Base-by-base conservation (phyloP, 306 rosid genomes). In the Biancaea sappan region DNA sequence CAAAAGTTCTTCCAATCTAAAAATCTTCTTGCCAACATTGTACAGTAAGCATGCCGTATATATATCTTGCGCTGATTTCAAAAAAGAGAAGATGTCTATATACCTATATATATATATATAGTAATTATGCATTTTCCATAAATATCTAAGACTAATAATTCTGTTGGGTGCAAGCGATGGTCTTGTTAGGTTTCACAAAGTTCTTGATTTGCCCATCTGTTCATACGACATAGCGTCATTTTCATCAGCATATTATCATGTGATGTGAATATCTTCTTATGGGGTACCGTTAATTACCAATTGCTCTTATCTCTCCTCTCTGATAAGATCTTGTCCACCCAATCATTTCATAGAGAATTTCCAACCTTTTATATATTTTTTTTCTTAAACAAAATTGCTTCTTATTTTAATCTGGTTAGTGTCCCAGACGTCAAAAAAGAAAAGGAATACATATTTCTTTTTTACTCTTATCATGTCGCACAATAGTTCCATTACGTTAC, bases 161-260 rank as follows among this genome's bases (percentile, higher is more conserved):
- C 34, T 52, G 43, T 25, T 24, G 50, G 22, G 54, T 37, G 57
- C 16, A 50, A 61, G 66, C 18, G 56, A 60, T 25, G 43, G 37
- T 37, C 26, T 2, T 2, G 66, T 38, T 12, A 13, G 69, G 50
- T 35, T 34, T 24, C 41, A 41, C 16, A 62, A 63, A 64, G 19
- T 16, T 40, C 34, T 65, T 72, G 52, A 34, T 72, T 67, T 43
- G 51, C 40, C 75, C 74, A 66, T 67, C 46, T 64, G 21, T 38
- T 68, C 43, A 16, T 32, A 22, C 37, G 25, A 51, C 37, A 31
- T 26, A 38, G 15, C 60, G 72, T 74, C 80, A 60, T 80, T 74
- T 80, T 80, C 80, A 16, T 38, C 41, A 19, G 53, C 66, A 74
- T 50, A 80, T 28, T 50, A 74, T 74, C 76, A 60, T 40, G 53